Evolutionary conservation across 768 basidiomycete genomes (phyloP), one percentile per base, ranked within the genome.

Genomic region (Suillus ampliporus): DNA sequence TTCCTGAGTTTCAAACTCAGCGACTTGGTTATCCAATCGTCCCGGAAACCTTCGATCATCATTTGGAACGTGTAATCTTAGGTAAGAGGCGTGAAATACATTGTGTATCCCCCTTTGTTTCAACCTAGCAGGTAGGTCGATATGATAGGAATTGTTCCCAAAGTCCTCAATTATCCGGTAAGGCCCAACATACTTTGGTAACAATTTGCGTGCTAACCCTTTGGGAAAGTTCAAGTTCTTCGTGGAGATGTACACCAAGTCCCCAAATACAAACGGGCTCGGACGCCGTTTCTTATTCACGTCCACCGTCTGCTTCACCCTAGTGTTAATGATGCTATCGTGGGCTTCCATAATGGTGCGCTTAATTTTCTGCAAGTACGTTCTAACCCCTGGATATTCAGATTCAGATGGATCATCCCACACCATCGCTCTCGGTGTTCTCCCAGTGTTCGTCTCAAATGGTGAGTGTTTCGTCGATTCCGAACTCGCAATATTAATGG

Each of bases 171-270:
- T 17, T 4, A 78, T 65, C 10, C 50, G 62, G 54, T 73, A 77
- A 0, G 78, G 78, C 4, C 78, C 77, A 15, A 79, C 68, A 48
- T 65, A 80, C 35, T 74, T 77, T 0, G 78, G 79, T 26, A 71
- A 64, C 1, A 80, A 62, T 46, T 80, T 80, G 0, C 69, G 44
- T 2, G 72, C 68, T 21, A 67, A 4, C 0, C 65, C 61, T 57
- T 75, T 76, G 0, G 76, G 76, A 4, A 80, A 26, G 13, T 60
- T 71, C 0, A 80, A 48, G 60, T 81, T 80, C 53, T 77, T 70
- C 0, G 78, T 78, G 0, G 72, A 75, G 1, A 78, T 11, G 38
- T 75, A 79, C 0, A 80, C 77, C 2, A 77, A 48, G 40, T 77
- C 72, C 0, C 71, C 74, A n/a, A 26, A 44, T 0, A 5, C 41